These are phyloP conservation scores for Centrapalus pauciflorus DNA, from an alignment of 129 eudicot genomes.

Conservation along the genomic window DNA sequence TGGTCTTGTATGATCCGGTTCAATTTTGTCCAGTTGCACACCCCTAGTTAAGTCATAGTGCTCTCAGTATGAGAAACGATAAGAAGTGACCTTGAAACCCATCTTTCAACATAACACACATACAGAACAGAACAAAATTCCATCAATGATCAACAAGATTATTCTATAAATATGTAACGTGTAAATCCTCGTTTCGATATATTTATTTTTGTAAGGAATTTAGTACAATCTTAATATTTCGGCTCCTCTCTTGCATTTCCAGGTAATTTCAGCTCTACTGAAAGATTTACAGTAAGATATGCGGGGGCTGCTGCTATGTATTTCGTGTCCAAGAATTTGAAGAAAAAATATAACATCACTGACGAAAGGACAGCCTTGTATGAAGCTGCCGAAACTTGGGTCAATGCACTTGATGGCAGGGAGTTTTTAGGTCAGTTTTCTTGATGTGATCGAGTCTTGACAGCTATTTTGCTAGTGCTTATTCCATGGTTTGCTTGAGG, in stretches of 20 bases:
- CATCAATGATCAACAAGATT: too few species aligned
- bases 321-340: slow-evolving; percentile 50
- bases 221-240: neutral
- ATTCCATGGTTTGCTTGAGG: neutral
- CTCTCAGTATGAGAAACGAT: too few species aligned
- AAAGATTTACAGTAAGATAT: slow-evolving; percentile 42
- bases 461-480: neutral
- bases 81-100: too few species aligned
- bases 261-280: slow-evolving; percentile 43
- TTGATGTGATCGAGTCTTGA: neutral
- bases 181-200: neutral
- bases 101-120: too few species aligned
- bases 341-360: slow-evolving; percentile 46
- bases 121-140: too few species aligned
- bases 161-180: neutral
- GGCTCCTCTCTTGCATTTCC: neutral
- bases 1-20: too few species aligned
- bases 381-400: slow-evolving; percentile 59
- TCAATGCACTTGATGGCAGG: slow-evolving; percentile 49
- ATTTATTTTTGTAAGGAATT: neutral
- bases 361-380: slow-evolving; percentile 53
- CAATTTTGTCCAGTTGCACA: too few species aligned
- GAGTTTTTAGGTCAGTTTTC: slow-evolving; percentile 48
- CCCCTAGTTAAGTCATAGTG: too few species aligned
- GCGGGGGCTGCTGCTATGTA: slow-evolving; percentile 60